Percentiles rank a stretch among this genome's conserved stretches.
These are phyloP conservation scores for Cyberlindnera maritima DNA, from an alignment of 805 yeast species.

Conservation along the genomic window DNA sequence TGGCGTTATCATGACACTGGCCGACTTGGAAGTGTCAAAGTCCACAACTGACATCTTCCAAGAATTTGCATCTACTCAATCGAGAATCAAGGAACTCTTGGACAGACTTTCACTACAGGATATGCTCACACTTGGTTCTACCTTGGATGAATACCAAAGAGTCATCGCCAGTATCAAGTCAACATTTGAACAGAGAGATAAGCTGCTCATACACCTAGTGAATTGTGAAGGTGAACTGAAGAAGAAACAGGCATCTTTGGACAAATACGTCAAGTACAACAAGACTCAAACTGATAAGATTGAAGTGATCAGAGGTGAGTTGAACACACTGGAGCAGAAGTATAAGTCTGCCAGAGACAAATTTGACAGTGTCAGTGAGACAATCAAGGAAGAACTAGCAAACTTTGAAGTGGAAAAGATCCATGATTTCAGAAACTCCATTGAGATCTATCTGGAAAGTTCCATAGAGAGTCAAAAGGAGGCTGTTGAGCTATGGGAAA, in stretches of 20 bases:
- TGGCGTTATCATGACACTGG: conserved; percentile 52
- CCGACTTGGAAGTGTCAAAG: conserved; percentile 72
- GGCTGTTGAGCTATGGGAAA: conserved; percentile 82
- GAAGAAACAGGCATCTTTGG: conserved; percentile 45
- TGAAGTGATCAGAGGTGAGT: conserved; percentile 55
- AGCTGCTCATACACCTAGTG: conserved; percentile 44
- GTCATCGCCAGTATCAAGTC: conserved; percentile 70
- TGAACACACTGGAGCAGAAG: conserved; percentile 50
- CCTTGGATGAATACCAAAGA: conserved; percentile 84
- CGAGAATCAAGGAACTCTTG: conserved; percentile 65
- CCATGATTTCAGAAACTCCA: conserved; percentile 81
- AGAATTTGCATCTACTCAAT: conserved; percentile 71
- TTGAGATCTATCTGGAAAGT: conserved; percentile 87
- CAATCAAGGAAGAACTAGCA: conserved; percentile 64
- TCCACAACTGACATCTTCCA: conserved; percentile 59
- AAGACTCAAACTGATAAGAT: conserved; percentile 63
- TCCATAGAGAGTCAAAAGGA: conserved; percentile 93
- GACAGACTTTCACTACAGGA: conserved; percentile 83
- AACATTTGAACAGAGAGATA: conserved; percentile 72
- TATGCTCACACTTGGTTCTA: conserved; percentile 78
- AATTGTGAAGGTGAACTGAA: conserved; percentile 47
- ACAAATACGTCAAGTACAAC: conserved; percentile 43
- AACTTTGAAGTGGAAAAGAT: conserved; percentile 72
- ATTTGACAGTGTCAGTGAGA: conserved; percentile 61
- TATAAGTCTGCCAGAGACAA: conserved; percentile 51